Base-by-base conservation (phyloP, 331 rosid species). In the Quercus tomentella region DNA sequence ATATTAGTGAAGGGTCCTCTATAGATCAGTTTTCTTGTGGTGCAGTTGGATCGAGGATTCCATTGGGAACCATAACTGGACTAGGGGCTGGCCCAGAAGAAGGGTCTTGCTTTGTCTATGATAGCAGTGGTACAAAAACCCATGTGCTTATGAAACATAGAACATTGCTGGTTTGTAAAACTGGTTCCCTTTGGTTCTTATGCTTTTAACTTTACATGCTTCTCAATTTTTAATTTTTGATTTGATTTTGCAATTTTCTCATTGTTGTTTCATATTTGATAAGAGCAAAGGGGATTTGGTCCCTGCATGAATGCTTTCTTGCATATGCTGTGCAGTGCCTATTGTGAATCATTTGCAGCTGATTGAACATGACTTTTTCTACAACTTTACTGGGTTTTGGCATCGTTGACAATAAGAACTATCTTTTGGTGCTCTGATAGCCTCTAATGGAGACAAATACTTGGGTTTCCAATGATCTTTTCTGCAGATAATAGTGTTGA, bases 141-240 rank as follows among this genome's bases (percentile, higher is more conserved):
- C 98, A 94, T 79, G 84, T 84, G 76, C 86, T 94, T 35, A 86
- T 94, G 97, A 94, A 94, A 82, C 97, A 94, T 84, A 86, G 98
- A 81, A 94, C 98, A 62, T 80, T 94, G 76, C 71, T 94, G 98
- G 98, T 92, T 37, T 70, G 97, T 85, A 66, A 69, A 80, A 62
- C 75, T 77, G 77, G 68, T 77, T 58, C 61, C 63, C 77, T 57
- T 16, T 7, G 20, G 26, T 65, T 23, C n/a, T 18, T 21, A 7
- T 25, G 37, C 23, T 22, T 58, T 67, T 16, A 61, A 56, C 16
- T 12, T 74, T 73, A 18, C 56, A 6, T 72, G 21, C 22, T 58
- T 74, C 18, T 75, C 10, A 45, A 68, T 23, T 2, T 54, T 51
- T 56, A 60, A 58, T 61, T 79, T 63, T 26, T 25, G 15, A 33